These are phyloP conservation scores for Hortaea werneckii DNA, from an alignment of 2,329 filamentous ascomycete genomes.

Conservation along the genomic window DNA sequence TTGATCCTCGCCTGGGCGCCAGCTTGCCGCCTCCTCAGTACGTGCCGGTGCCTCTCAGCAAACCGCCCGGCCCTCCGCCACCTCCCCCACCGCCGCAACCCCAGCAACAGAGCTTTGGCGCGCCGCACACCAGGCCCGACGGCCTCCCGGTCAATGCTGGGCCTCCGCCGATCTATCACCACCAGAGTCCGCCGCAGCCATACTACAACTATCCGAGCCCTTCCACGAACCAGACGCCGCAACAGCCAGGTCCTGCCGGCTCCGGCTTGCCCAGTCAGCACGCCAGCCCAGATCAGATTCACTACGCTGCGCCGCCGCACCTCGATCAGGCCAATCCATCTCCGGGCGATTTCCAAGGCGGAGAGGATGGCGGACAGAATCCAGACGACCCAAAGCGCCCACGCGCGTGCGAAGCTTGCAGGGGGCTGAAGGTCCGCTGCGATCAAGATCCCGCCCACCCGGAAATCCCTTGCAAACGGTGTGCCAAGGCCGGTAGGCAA, in stretches of 20 bases:
- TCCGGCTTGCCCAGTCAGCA: constrained; percentile 15
- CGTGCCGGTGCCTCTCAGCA: neutral
- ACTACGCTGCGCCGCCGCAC: constrained; percentile 3
- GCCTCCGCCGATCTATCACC: too few relatives aligned
- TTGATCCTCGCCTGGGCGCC: constrained; percentile 5
- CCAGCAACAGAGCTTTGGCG: too few relatives aligned
- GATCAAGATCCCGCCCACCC: constrained; percentile 58
- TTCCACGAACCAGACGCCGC: constrained; percentile 7
- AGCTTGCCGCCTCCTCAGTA: neutral
- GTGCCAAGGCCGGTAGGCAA: constrained; percentile 65
- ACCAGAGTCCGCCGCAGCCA: too few relatives aligned
- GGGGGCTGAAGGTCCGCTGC: constrained; percentile 58
- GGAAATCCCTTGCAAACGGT: constrained; percentile 53
- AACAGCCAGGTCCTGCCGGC: constrained; percentile 8
- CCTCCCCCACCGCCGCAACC: neutral
- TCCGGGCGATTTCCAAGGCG: constrained; percentile 5
- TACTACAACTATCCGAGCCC: constrained; percentile 16
- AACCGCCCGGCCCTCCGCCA: neutral
- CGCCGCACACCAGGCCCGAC: too few relatives aligned
- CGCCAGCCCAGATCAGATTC: constrained; percentile 10
- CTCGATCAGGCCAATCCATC: neutral
- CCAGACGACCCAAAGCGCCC: constrained; percentile 35
- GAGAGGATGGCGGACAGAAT: constrained; percentile 2
- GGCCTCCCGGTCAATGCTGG: too few relatives aligned
- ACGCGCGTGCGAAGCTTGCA: constrained; percentile 38